Percentiles rank a stretch among this genome's conserved stretches.
These are phyloP conservation scores for Kingdonia uniflora DNA, from an alignment of 164 flowering plant species.

Conservation along the genomic window DNA sequence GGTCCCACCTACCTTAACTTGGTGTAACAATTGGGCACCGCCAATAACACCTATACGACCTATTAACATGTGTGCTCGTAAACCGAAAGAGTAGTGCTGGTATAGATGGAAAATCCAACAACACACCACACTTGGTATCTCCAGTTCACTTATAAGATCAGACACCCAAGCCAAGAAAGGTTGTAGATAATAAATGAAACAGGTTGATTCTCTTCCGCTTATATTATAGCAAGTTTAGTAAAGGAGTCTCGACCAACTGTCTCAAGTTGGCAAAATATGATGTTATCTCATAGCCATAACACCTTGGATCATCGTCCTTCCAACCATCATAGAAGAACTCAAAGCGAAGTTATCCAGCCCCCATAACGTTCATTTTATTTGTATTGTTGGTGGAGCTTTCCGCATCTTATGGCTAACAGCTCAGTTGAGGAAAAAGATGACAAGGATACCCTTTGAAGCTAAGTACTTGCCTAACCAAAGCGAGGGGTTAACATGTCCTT, in stretches of 20 bases:
- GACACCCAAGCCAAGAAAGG: slow-evolving; percentile 69
- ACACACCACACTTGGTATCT: slow-evolving; percentile 45
- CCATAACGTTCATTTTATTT: slow-evolving; percentile 10
- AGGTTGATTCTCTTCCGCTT: slow-evolving; percentile 32
- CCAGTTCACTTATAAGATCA: slow-evolving; percentile 43
- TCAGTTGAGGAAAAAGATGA: slow-evolving; percentile 46
- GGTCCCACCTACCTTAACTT: too few relatives aligned
- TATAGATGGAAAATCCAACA: too few relatives aligned
- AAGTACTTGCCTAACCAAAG: slow-evolving; percentile 47
- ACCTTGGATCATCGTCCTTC: slow-evolving; percentile 22
- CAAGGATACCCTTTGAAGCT: slow-evolving; percentile 46
- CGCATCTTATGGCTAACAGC: slow-evolving; percentile 22
- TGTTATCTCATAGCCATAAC: slow-evolving; percentile 28
- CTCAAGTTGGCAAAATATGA: slow-evolving; percentile 31
- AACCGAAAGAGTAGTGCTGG: too few relatives aligned
- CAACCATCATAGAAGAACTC: slow-evolving; percentile 57
- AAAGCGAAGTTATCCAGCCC: slow-evolving; percentile 28
- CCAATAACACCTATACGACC: too few relatives aligned
- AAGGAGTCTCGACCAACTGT: slow-evolving; percentile 24
- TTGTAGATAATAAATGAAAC: slow-evolving; percentile 62
- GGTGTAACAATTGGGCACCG: too few relatives aligned
- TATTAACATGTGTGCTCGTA: too few relatives aligned
- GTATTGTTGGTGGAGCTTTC: slow-evolving; percentile 11
- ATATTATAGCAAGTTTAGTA: slow-evolving; percentile 22
- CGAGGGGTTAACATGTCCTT: slow-evolving; percentile 64